These are phyloP conservation scores for Neofusicoccum sp. DNA, from an alignment of 2,329 filamentous ascomycete genomes.

Conservation along the genomic window DNA sequence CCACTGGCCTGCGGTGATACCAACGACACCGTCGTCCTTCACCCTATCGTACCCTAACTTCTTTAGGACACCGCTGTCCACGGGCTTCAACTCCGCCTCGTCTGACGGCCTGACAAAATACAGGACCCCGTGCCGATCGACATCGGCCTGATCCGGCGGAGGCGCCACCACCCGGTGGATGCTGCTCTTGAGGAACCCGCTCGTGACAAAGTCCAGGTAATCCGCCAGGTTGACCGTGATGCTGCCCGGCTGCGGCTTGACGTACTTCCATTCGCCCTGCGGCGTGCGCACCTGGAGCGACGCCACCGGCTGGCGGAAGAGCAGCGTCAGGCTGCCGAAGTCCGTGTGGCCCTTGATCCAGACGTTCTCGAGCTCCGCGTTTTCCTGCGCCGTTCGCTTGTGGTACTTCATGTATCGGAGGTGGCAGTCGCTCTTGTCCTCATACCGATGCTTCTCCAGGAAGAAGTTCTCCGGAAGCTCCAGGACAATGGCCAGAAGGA, in stretches of 20 bases:
- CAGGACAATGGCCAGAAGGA: background rate
- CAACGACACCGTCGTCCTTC: background rate
- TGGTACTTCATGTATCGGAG: background rate
- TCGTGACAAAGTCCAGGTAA: conserved; percentile 44
- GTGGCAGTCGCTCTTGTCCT: background rate
- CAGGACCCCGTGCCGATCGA: conserved; percentile 31
- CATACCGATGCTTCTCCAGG: background rate
- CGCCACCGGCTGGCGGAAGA: conserved; percentile 27
- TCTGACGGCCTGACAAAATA: conserved; percentile 30
- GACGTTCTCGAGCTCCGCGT: conserved; percentile 30
- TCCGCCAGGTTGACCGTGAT: conserved; percentile 31
- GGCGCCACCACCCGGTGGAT: conserved; percentile 45
- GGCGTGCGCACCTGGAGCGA: conserved; percentile 29
- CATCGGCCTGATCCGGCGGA: conserved; percentile 39
- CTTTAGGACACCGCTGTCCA: conserved; percentile 26
- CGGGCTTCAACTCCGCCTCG: background rate
- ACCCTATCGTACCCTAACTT: conserved; percentile 28
- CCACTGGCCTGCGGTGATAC: conserved; percentile 3
- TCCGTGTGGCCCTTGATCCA: conserved; percentile 34
- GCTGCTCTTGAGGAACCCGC: conserved; percentile 49
- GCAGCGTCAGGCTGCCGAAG: conserved; percentile 26
- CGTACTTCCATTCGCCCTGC: conserved; percentile 28
- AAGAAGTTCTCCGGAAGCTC: conserved; percentile 7
- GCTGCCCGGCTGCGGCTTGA: conserved; percentile 28
- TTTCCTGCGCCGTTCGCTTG: background rate